Base-by-base conservation (phyloP, 2,329 filamentous ascomycete species). In the Cladobotryum protrusum region DNA sequence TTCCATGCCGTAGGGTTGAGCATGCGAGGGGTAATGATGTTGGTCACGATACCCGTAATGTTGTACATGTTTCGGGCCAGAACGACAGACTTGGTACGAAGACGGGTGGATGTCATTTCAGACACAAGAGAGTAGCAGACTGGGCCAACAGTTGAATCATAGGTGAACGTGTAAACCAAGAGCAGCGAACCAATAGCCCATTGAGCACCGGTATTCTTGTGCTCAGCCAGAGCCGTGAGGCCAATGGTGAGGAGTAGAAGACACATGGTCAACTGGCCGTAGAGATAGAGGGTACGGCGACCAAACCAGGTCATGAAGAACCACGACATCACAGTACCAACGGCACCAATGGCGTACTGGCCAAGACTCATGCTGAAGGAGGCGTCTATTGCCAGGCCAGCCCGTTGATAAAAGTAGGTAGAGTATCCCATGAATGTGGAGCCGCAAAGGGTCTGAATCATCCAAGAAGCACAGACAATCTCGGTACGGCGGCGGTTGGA, bases 111-210 rank as follows among this genome's bases (percentile, higher is more conserved):
- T 1, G 68, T 66, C 3, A 75, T 54, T 58, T 76, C 73, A 1
- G 73, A 80, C 4, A 95, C 89, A 33, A 95, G 77, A 0, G 88
- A 92, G 70, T 93, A 96, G 69, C 87, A 90, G 20, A 95, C 88
- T 35, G 54, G 68, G 0, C 68, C 68, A 20, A 71, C 64, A 5
- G 68, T 70, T 36, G 59, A 59, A 52, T 71, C 62, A 48, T 70
- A 71, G 44, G 71, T 66, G 29, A 74, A 69, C 17, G 70, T 72
- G 61, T 73, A 75, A 52, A 72, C 61, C 18, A 69, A 56, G 2
- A 69, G 64, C 48, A 81, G 62, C 2, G 70, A 67, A 2, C 75
- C 78, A 1, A 74, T 73, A 0, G 69, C 71, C 67, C 70, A 75
- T 12, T 75, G 72, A 1, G 72, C 75, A 6, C 72, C 63, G 0